phyloP scores from a whole-genome alignment of 176 grass and related monocot species.

The Eleusine coracana region DNA sequence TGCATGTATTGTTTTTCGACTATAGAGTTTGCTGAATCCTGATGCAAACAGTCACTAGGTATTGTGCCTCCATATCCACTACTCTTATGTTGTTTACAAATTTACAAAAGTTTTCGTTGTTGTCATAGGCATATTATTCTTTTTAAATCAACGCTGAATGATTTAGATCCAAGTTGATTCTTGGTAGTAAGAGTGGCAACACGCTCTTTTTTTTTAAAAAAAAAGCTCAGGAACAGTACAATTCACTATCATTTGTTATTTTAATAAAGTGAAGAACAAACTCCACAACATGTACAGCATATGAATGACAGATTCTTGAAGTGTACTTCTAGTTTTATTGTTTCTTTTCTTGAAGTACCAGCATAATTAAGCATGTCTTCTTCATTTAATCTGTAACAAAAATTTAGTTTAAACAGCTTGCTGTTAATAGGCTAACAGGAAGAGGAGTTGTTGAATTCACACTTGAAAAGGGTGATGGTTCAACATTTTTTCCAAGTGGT shows the following conservation, averaged over 20 bases:
- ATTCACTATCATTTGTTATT: not conserved
- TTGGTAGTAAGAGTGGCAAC: not conserved
- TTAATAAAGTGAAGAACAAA: slow-evolving; percentile 2
- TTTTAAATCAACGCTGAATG: not conserved
- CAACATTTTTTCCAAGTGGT: slow-evolving; percentile 80
- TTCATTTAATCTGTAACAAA: slow-evolving; percentile 27
- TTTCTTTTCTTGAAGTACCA: not conserved
- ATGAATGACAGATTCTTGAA: not conserved
- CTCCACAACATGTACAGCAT: not conserved
- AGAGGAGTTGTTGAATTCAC: slow-evolving; percentile 94
- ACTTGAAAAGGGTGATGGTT: slow-evolving; percentile 86
- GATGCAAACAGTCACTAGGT: slow-evolving; percentile 10
- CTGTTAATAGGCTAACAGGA: slow-evolving; percentile 79
- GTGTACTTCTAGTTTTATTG: not conserved
- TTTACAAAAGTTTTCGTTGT: not conserved
- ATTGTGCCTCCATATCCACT: not conserved
- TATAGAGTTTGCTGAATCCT: not conserved
- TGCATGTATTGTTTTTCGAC: not conserved
- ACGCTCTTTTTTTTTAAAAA: not conserved
- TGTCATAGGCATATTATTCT: not conserved
- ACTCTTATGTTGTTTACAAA: not conserved
- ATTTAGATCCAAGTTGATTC: not conserved
- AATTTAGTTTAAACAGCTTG: slow-evolving; percentile 48
- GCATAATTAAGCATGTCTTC: not conserved
- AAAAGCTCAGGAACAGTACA: not conserved